A percentile compares a stretch with the other conserved stretches of the same genome.
Evolutionary conservation across 2,329 filamentous ascomycete species (phyloP).

Genomic region (Corinectria fuckeliana): DNA sequence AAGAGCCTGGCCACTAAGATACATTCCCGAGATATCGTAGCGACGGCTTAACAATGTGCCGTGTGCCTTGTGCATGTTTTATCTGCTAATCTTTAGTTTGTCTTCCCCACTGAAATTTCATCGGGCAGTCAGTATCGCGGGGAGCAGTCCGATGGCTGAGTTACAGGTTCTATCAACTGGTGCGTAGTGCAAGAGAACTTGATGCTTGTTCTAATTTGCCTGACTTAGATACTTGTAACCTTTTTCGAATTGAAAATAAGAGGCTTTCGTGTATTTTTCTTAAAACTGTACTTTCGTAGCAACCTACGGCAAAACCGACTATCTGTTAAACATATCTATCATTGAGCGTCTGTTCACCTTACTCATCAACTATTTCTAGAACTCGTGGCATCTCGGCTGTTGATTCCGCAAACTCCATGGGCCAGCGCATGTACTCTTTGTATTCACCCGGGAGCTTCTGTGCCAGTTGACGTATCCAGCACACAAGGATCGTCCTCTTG

Average conservation of each 20-base stretch:
- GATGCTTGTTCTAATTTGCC: too few species aligned
- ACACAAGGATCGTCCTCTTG: constrained; percentile 1
- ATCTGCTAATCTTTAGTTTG: not conserved
- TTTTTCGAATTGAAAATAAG: too few species aligned
- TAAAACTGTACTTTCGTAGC: too few species aligned
- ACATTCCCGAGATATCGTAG: constrained; percentile 15
- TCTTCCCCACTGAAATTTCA: not conserved
- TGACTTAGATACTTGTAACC: too few species aligned
- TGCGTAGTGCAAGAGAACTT: not conserved
- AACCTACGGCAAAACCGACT: too few species aligned
- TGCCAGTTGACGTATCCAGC: constrained; percentile 16
- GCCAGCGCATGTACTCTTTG: constrained; percentile 17
- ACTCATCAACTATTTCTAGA: not conserved
- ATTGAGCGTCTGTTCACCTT: not conserved
- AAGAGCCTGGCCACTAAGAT: constrained; percentile 13
- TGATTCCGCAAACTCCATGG: not conserved
- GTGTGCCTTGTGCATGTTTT: not conserved
- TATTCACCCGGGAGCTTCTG: constrained; percentile 5
- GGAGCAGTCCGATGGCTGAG: not conserved
- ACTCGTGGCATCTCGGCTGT: not conserved
- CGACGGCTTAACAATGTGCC: constrained; percentile 11
- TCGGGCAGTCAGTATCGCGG: not conserved
- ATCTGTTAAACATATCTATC: too few species aligned
- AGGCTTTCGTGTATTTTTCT: too few species aligned
- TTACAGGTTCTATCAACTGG: not conserved